A percentile compares a stretch with the other conserved stretches of the same genome.
Evolutionary conservation across 495 filamentous ascomycete genomes (phyloP).

Genomic region (Aspergillus asperescens): DNA sequence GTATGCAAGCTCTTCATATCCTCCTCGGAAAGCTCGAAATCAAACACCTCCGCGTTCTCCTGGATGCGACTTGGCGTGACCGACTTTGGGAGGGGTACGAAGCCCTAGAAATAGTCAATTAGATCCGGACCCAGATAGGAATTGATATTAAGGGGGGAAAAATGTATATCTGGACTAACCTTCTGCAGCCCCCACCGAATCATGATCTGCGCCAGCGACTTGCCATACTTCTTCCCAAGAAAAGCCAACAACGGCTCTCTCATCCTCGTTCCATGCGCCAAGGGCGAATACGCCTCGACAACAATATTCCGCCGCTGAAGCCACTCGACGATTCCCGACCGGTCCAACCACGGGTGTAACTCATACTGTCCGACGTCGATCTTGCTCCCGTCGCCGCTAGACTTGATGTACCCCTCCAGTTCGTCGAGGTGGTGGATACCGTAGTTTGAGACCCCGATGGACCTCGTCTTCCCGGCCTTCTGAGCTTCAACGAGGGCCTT

Average conservation of each 20-base stretch:
- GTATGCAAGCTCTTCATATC: constrained; percentile 55
- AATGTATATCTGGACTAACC: too few species aligned
- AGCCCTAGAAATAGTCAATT: constrained; percentile 38
- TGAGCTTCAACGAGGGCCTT: constrained; percentile 49
- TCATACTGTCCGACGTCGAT: constrained; percentile 84
- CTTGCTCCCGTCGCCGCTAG: constrained; percentile 62
- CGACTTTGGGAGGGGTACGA: constrained; percentile 60
- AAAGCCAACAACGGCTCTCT: constrained; percentile 53
- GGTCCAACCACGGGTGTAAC: constrained; percentile 77
- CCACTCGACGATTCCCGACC: constrained; percentile 73
- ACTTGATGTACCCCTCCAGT: constrained; percentile 65
- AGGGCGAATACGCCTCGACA: constrained; percentile 73
- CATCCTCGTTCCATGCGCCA: constrained; percentile 61
- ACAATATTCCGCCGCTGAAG: constrained; percentile 60
- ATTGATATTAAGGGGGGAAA: too few species aligned
- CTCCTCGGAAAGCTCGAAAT: constrained; percentile 65
- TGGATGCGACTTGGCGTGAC: constrained; percentile 51
- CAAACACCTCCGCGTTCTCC: constrained; percentile 73
- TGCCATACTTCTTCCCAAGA: constrained; percentile 64
- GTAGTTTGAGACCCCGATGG: constrained; percentile 54
- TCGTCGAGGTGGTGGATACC: constrained; percentile 53
- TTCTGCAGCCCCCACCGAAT: constrained; percentile 82
- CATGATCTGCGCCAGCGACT: constrained; percentile 72
- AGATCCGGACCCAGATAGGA: too few species aligned
- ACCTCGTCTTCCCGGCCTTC: constrained; percentile 42